phyloP scores from a whole-genome alignment of 2,329 filamentous ascomycete species.

The Ramichloridium luteum region DNA sequence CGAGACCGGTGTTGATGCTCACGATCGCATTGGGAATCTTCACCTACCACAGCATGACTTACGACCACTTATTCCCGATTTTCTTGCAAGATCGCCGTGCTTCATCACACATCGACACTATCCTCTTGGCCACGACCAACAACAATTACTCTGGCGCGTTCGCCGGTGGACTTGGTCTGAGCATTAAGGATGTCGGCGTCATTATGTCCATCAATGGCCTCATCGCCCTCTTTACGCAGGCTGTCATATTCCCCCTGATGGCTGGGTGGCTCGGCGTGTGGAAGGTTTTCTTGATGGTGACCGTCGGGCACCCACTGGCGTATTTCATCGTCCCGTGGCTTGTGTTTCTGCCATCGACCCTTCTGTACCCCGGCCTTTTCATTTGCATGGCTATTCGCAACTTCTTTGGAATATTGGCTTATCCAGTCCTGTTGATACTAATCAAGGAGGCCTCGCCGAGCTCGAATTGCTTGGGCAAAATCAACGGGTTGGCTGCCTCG shows the following conservation, averaged over 20 bases:
- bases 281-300: slow-evolving; percentile 53
- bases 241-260: slow-evolving; percentile 54
- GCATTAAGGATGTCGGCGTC: slow-evolving; percentile 53
- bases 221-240: slow-evolving; percentile 62
- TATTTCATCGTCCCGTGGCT: slow-evolving; percentile 61
- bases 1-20: slow-evolving; percentile 57
- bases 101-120: slow-evolving; percentile 25
- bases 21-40: slow-evolving; percentile 78
- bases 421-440: slow-evolving; percentile 56
- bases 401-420: slow-evolving; percentile 55
- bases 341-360: slow-evolving; percentile 41
- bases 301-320: slow-evolving; percentile 52
- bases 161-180: slow-evolving; percentile 53
- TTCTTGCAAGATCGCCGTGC: slow-evolving; percentile 70
- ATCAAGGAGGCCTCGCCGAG: slow-evolving; percentile 60
- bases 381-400: slow-evolving; percentile 53
- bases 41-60: slow-evolving; percentile 91
- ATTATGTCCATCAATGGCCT: slow-evolving; percentile 59
- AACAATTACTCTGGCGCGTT: slow-evolving; percentile 21
- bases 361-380: slow-evolving; percentile 52
- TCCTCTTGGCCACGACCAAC: slow-evolving; percentile 17
- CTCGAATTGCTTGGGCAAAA: slow-evolving; percentile 50
- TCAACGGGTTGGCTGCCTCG: slow-evolving; percentile 61
- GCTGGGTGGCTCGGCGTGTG: slow-evolving; percentile 54
- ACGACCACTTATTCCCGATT: slow-evolving; percentile 82